Conservation (phyloP, 202 grass and related monocot genomes). For the Brachypodium distachyon region DNA sequence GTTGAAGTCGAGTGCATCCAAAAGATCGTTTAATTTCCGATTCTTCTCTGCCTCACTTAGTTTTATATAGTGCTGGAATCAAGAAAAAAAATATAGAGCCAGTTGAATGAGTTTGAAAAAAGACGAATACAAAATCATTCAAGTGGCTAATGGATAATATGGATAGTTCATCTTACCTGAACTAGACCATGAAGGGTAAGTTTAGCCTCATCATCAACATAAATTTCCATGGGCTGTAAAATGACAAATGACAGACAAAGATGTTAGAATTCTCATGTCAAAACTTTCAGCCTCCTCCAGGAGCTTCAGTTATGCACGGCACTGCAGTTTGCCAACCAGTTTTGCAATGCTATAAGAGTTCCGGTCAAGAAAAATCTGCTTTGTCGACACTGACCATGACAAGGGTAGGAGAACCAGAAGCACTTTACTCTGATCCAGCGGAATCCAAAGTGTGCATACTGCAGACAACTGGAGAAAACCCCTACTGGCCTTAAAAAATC, state of each 20-base stretch:
- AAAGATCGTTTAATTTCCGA: slow-evolving; percentile 89
- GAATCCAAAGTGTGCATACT: slow-evolving; percentile 26
- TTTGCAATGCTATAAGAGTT: slow-evolving; percentile 21
- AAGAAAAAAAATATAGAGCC: neutral
- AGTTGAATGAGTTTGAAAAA: slow-evolving; percentile 19
- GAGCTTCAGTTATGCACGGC: slow-evolving; percentile 26
- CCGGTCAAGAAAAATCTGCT: neutral
- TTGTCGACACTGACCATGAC: neutral
- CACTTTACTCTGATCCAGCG: neutral
- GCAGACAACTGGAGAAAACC: slow-evolving; percentile 23
- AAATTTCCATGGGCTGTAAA: slow-evolving; percentile 99
- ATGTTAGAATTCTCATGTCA: slow-evolving; percentile 39
- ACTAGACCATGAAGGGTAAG: slow-evolving; percentile 89
- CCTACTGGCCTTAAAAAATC: slow-evolving; percentile 23
- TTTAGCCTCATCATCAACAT: slow-evolving; percentile 91
- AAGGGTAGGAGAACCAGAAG: slow-evolving; percentile 21
- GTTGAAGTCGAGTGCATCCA: slow-evolving; percentile 84
- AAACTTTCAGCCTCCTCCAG: slow-evolving; percentile 17
- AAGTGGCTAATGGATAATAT: slow-evolving; percentile 33
- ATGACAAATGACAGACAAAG: slow-evolving; percentile 66
- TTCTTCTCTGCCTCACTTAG: slow-evolving; percentile 82
- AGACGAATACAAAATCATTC: neutral
- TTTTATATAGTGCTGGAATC: slow-evolving; percentile 77
- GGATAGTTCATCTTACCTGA: slow-evolving; percentile 45
- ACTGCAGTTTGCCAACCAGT: neutral